Evolutionary conservation across 176 grass and related monocot genomes (phyloP), one percentile per base, ranked within the genome.

Genomic region (Zea luxurians): DNA sequence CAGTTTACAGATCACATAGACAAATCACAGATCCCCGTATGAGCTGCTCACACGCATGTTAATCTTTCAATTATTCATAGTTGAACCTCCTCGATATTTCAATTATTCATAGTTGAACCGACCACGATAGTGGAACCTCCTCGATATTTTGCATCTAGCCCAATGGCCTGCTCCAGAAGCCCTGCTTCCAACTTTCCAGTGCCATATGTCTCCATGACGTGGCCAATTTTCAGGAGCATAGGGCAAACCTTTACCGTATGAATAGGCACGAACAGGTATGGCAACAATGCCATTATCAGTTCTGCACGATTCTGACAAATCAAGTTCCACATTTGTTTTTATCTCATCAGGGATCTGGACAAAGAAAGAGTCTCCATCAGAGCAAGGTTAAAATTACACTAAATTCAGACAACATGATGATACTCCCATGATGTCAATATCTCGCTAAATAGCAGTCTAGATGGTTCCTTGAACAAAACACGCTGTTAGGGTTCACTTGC

Each of bases 141-240:
- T n/a, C n/a, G n/a, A n/a, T n/a, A n/a, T n/a, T n/a, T n/a, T n/a
- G n/a, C n/a, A n/a, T n/a, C n/a, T n/a, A 70, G 73, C n/a, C 91
- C 91, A 93, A 70, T 93, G 76, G 16, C 88, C 91, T 37, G 48
- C 71, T n/a, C 20, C 21, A 68, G 71, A 43, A 70, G 44, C 2
- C 61, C 91, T 57, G 59, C 0, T 57, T 76, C 91, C 91, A 44
- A 93, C 91, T 85, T 83, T 93, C 91, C 91, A 93, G 5, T 75
- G 49, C 91, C 91, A 93, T 61, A 48, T 59, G 82, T 93, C 91
- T 74, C 86, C 91, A 71, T 79, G 74, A 55, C 62, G 54, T 63
- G 91, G 88, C 91, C 91, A 93, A 71, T 93, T 85, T 78, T 86
- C 88, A 84, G 88, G 91, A 70, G 88, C 91, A 81, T 88, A 93